These are phyloP conservation scores for Ramularia endophylla DNA, from an alignment of 2,329 filamentous ascomycete genomes.

Conservation along the genomic window DNA sequence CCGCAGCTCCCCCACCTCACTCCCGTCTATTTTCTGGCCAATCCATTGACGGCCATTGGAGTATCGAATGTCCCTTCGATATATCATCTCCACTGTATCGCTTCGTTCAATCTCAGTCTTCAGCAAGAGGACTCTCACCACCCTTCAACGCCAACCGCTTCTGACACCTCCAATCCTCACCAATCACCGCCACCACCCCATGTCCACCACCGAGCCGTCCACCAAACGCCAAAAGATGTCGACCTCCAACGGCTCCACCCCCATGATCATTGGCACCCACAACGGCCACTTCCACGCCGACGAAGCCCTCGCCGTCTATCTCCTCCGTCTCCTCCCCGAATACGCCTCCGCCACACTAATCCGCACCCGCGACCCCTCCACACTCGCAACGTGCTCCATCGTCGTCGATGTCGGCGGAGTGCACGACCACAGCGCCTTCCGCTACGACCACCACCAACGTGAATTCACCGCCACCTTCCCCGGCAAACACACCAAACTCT, in stretches of 20 bases:
- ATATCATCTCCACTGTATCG: not conserved
- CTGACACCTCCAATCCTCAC: slow-evolving; percentile 8
- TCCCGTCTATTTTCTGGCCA: no score
- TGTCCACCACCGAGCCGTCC: slow-evolving; percentile 26
- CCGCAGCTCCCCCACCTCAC: no score
- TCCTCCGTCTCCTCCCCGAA: slow-evolving; percentile 80
- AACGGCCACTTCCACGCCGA: slow-evolving; percentile 99
- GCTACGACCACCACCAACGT: slow-evolving; percentile 97
- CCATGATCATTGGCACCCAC: slow-evolving; percentile 75
- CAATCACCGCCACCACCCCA: slow-evolving; percentile 13
- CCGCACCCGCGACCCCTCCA: slow-evolving; percentile 76
- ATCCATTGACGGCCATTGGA: no score
- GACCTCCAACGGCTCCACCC: slow-evolving; percentile 38
- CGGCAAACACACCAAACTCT: slow-evolving; percentile 77
- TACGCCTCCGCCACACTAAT: slow-evolving; percentile 71
- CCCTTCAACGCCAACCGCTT: not conserved
- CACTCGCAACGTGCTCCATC: slow-evolving; percentile 79
- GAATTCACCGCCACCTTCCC: slow-evolving; percentile 84
- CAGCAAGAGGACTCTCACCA: not conserved
- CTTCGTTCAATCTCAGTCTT: not conserved
- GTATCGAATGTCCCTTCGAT: not conserved
- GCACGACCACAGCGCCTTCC: slow-evolving; percentile 69
- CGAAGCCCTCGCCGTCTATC: slow-evolving; percentile 92
- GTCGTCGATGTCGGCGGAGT: slow-evolving; percentile 97
- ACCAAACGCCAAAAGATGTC: slow-evolving; percentile 81